Evolutionary conservation across 495 filamentous ascomycete genomes (phyloP), one percentile per base, ranked within the genome.

Genomic region (Penicillium nucicola): DNA sequence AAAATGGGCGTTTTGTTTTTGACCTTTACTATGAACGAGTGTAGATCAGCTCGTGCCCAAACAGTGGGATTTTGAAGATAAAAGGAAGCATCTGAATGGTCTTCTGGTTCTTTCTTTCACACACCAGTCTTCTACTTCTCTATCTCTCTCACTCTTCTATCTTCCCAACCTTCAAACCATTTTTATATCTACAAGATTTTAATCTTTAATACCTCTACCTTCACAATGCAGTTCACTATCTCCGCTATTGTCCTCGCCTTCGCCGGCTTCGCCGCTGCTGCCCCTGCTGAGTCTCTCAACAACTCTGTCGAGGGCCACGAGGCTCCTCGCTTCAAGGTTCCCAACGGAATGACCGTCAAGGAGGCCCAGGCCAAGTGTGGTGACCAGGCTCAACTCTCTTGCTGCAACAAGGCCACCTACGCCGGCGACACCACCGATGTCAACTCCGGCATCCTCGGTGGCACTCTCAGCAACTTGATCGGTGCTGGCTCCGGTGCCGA

Each of bases 361-460:
- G 61, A 78, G 62, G 77, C 68, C 17, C 66, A 71, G 47, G 62
- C 67, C 58, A 75, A 73, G 60, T 79, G 77, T 48, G 77, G 77
- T 59, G 56, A 69, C 56, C 63, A 77, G 64, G 72, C 77, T 53
- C 61, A 75, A 59, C 70, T 79, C 39, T 68, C 71, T 51, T 77
- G 77, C 68, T 74, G 72, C 37, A 76, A 77, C 59, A 69, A 77
- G 50, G 64, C 68, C 45, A 61, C 41, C 50, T 71, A 74, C 59
- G 67, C 67, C n/a, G 72, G 73, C 37, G 75, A 79, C 58, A 65
- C 66, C 50, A 67, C 66, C 47, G 57, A 58, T 38, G 48, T 68
- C 48, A 52, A 63, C 44, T 39, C 53, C 5, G 64, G 67, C 35
- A 41, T 58, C 19, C 64, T 66, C 37, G 47, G 54, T 14, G 69